Evolutionary conservation across 257 asterid genomes (phyloP).

Genomic region (Jacaranda mimosifolia): DNA sequence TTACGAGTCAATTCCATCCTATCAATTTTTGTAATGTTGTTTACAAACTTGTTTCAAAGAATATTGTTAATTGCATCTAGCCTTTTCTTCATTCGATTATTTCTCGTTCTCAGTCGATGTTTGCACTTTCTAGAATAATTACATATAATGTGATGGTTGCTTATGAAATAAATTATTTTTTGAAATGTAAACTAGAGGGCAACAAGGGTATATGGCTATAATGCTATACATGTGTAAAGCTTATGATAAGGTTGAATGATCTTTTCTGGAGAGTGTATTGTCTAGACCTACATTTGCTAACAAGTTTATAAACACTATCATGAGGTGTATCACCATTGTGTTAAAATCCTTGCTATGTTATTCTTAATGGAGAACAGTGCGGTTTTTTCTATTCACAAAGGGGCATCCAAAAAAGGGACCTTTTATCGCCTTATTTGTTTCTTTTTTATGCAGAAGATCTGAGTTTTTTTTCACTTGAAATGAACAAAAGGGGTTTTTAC

Average conservation of each 20-base stretch:
- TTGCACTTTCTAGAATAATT: background rate
- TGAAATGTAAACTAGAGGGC: background rate
- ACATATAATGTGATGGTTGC: no score
- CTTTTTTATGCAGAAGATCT: background rate
- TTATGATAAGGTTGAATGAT: background rate
- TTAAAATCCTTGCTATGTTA: background rate
- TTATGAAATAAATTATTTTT: background rate
- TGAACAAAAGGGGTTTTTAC: background rate
- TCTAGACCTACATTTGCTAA: no score
- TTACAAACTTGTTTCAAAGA: background rate
- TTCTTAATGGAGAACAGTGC: no score
- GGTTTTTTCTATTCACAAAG: background rate
- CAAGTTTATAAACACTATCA: no score
- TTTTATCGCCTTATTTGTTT: background rate
- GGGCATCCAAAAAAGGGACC: background rate
- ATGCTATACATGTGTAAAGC: background rate
- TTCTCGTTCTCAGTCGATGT: background rate
- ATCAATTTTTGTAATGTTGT: background rate
- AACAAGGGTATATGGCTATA: background rate
- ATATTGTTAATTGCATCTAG: background rate
- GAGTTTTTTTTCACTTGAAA: background rate
- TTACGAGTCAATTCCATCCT: no score
- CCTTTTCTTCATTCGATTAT: background rate
- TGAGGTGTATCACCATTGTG: background rate
- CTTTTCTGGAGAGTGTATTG: no score